Conservation (phyloP, 306 rosid genomes). For the Abrus pulchellus region DNA sequence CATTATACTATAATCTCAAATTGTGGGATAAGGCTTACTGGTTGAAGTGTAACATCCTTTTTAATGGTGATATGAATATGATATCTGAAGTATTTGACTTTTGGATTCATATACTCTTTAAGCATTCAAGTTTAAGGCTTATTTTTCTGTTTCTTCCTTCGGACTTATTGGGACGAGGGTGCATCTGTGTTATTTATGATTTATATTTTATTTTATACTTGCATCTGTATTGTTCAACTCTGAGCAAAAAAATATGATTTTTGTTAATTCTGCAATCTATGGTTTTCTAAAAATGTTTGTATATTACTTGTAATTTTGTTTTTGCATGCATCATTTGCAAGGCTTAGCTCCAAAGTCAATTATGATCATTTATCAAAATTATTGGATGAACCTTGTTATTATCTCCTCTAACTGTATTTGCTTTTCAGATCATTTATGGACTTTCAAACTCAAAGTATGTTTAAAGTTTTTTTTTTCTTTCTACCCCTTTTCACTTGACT, state of each 20-base stretch:
- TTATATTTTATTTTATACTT: neutral
- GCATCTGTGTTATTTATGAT: neutral
- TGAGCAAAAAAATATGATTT: slow-evolving; percentile 22
- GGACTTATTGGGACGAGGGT: neutral
- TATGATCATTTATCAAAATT: slow-evolving; percentile 58
- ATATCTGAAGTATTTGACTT: neutral
- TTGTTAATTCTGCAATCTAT: slow-evolving; percentile 6
- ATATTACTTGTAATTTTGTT: neutral
- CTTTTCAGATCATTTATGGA: neutral
- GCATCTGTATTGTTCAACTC: neutral
- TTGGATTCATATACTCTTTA: neutral
- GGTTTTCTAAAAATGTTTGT: slow-evolving; percentile 11
- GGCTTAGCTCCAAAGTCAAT: slow-evolving; percentile 79
- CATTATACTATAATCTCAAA: too few species aligned
- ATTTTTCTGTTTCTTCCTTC: neutral
- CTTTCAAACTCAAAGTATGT: neutral
- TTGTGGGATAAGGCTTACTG: too few species aligned
- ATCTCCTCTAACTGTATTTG: slow-evolving; percentile 40
- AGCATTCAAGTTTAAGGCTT: neutral
- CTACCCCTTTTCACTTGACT: too few species aligned
- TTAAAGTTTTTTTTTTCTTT: too few species aligned
- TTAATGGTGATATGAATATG: neutral
- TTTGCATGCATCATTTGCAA: slow-evolving; percentile 53
- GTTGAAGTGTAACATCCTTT: too few species aligned
- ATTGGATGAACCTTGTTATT: slow-evolving; percentile 61